These are phyloP conservation scores for Suillus plorans DNA, from an alignment of 768 basidiomycete species.

Conservation along the genomic window DNA sequence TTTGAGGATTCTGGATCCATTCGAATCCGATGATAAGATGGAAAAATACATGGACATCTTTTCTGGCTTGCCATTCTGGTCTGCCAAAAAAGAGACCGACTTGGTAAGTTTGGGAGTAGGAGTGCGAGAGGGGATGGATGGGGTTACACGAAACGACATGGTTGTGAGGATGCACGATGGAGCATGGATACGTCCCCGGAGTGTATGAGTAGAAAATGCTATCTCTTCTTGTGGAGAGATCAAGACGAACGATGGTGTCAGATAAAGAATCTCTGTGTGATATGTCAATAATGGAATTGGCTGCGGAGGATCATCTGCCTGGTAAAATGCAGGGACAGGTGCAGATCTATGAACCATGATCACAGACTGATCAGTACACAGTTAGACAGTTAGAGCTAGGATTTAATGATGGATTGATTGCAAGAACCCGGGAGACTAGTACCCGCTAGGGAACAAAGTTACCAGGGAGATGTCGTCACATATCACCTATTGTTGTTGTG, in stretches of 20 bases:
- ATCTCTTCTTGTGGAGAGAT: background rate
- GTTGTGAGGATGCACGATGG: background rate
- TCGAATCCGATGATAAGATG: no score
- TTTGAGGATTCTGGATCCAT: no score
- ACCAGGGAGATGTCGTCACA: no score
- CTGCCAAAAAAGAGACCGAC: background rate
- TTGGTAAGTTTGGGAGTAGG: background rate
- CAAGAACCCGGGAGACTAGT: background rate
- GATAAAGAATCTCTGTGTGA: no score
- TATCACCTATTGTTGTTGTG: no score
- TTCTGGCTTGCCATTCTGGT: background rate
- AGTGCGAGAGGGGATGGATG: background rate
- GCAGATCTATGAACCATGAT: background rate
- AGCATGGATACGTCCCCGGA: background rate
- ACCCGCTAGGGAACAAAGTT: background rate
- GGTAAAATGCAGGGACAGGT: background rate
- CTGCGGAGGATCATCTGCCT: background rate
- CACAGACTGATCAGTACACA: background rate
- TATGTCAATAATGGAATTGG: no score
- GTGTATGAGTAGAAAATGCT: background rate
- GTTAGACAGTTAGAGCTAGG: no score
- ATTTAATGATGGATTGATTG: background rate
- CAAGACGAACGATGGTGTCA: no score
- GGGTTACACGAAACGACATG: background rate
- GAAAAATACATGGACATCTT: background rate